Evolutionary conservation across 805 yeast genomes (phyloP).

Genomic region (Peterozyma toletana): DNA sequence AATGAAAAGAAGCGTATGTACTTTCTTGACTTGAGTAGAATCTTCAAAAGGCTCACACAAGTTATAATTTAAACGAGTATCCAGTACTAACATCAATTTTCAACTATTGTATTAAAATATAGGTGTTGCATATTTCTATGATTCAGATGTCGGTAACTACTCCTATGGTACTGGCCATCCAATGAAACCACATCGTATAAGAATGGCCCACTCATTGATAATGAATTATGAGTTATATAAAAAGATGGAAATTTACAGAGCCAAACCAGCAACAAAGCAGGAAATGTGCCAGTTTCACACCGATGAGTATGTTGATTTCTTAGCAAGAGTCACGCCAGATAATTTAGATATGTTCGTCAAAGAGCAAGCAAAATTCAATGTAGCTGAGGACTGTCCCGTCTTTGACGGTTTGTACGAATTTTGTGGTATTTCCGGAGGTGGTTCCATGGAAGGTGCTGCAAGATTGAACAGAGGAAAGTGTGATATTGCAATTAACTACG

Average conservation of each 20-base stretch:
- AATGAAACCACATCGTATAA: conserved; percentile 97
- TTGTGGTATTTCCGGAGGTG: conserved; percentile 79
- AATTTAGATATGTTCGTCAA: conserved; percentile 80
- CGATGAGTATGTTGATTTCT: conserved; percentile 92
- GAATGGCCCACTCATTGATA: conserved; percentile 96
- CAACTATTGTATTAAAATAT: conserved; percentile 13
- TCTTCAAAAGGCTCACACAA: conserved; percentile 1
- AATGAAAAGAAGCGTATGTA: conserved; percentile 41
- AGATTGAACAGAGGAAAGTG: conserved; percentile 75
- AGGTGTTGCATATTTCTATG: conserved; percentile 74
- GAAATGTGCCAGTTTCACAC: conserved; percentile 99
- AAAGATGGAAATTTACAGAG: conserved; percentile 95
- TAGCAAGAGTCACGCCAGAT: conserved; percentile 87
- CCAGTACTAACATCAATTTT: no score
- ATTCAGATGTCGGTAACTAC: conserved; percentile 93
- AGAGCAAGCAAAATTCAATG: conserved; percentile 88
- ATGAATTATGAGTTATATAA: conserved; percentile 96
- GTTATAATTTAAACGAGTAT: conserved; percentile 2
- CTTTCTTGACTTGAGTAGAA: background rate
- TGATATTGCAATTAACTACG: conserved; percentile 88
- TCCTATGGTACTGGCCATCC: conserved; percentile 99
- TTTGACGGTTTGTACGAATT: conserved; percentile 74
- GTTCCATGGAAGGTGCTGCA: conserved; percentile 85
- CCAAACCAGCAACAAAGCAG: conserved; percentile 95
- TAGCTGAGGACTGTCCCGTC: conserved; percentile 91